Percentiles rank a stretch among this genome's conserved stretches.
Conservation (phyloP, 2,329 filamentous ascomycete species). For the Ustulina deusta region DNA sequence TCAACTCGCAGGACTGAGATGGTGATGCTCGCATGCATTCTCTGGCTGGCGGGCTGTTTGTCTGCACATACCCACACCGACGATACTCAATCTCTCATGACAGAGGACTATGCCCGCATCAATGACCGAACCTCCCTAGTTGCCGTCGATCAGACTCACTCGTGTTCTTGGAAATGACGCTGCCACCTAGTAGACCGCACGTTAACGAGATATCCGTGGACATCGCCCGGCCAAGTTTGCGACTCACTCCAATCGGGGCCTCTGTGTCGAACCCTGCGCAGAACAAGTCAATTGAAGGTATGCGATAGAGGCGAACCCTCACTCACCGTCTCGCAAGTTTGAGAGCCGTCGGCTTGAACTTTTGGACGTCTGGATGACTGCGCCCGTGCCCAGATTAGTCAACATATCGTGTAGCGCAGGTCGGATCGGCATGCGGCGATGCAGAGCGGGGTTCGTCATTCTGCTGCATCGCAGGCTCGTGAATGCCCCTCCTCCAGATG, state of each 20-base stretch:
- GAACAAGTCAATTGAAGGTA: slow-evolving; percentile 55
- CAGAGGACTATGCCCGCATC: slow-evolving; percentile 76
- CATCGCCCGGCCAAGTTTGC: slow-evolving; percentile 47
- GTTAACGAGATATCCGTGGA: slow-evolving; percentile 41
- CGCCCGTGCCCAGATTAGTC: slow-evolving; percentile 40
- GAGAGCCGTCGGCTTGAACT: slow-evolving; percentile 95
- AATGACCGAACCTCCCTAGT: slow-evolving; percentile 47
- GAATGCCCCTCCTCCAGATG: slow-evolving; percentile 53
- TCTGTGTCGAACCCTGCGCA: slow-evolving; percentile 85
- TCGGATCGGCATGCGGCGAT: slow-evolving; percentile 1
- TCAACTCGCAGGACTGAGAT: neutral
- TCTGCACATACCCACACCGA: slow-evolving; percentile 83
- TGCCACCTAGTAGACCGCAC: slow-evolving; percentile 74
- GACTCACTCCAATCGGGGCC: slow-evolving; percentile 98
- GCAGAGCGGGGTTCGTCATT: slow-evolving; percentile 51
- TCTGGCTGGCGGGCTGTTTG: neutral
- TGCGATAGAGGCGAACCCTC: slow-evolving; percentile 13
- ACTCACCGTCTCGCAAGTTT: slow-evolving; percentile 94
- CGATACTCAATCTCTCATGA: slow-evolving; percentile 97
- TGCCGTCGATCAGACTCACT: slow-evolving; percentile 68
- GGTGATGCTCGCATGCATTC: slow-evolving; percentile 5
- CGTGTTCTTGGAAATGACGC: slow-evolving; percentile 88
- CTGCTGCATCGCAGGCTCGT: slow-evolving; percentile 41
- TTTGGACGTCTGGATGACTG: slow-evolving; percentile 91
- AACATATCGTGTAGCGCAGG: slow-evolving; percentile 26